A percentile compares a stretch with the other conserved stretches of the same genome.
Evolutionary conservation across 441 rosid genomes (phyloP).

Genomic region (Melianthus villosus): DNA sequence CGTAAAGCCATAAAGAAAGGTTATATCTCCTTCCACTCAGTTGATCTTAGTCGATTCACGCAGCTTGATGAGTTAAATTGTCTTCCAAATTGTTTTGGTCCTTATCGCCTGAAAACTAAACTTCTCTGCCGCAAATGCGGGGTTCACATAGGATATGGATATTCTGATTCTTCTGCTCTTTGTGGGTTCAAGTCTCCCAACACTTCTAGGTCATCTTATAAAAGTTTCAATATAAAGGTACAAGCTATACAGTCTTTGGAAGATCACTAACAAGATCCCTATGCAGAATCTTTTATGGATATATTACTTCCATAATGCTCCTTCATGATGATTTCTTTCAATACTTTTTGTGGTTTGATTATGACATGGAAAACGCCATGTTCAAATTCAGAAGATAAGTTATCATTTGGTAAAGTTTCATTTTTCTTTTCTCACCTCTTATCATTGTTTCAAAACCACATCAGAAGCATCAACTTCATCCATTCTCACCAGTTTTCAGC

Average conservation of each 20-base stretch:
- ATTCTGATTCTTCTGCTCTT: constrained; percentile 34
- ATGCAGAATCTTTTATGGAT: constrained; percentile 25
- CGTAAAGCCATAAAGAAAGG: constrained; percentile 38
- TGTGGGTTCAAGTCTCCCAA: constrained; percentile 41
- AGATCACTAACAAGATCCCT: constrained; percentile 18
- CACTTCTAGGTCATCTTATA: constrained; percentile 22
- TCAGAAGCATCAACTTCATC: constrained; percentile 18
- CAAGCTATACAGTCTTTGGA: constrained; percentile 40
- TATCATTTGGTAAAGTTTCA: constrained; percentile 43
- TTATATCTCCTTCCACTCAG: constrained; percentile 24
- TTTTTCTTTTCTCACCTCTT: constrained; percentile 23
- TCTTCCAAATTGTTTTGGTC: constrained; percentile 32
- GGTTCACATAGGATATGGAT: constrained; percentile 41
- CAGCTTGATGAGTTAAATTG: constrained; percentile 52
- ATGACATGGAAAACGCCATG: constrained; percentile 29
- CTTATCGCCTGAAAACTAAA: constrained; percentile 31
- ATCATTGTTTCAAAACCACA: constrained; percentile 19
- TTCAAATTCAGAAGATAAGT: constrained; percentile 41
- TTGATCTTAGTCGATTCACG: constrained; percentile 54
- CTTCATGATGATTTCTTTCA: constrained; percentile 56
- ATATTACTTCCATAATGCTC: constrained; percentile 7
- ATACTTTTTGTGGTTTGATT: constrained; percentile 29
- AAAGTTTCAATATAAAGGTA: constrained; percentile 32
- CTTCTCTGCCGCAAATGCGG: constrained; percentile 57
- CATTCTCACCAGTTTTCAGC: constrained; percentile 60